Conservation (phyloP, 148 eudicot genomes). For the Diospyros lotus region DNA sequence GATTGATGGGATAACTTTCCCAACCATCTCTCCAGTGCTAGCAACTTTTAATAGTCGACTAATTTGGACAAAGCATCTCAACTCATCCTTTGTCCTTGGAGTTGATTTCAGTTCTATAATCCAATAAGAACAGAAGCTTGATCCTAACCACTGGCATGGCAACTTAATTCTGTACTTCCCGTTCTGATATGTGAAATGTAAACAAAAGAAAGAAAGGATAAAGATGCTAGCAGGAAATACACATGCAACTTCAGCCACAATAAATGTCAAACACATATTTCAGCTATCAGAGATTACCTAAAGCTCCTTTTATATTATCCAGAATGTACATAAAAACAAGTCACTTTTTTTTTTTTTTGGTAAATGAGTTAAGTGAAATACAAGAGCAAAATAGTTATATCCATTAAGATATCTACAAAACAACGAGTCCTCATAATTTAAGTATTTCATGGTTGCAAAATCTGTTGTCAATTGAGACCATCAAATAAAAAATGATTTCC, state of each 20-base stretch:
- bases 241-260: not conserved
- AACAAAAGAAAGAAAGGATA: not conserved
- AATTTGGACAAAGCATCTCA: not conserved
- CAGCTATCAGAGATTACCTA: not conserved
- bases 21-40: not conserved
- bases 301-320: not conserved
- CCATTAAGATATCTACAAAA: not conserved
- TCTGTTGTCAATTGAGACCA: not conserved
- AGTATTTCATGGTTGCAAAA: not conserved
- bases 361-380: not conserved
- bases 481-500: not conserved
- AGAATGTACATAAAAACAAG: not conserved
- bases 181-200: too few relatives aligned
- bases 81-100: not conserved
- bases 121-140: not conserved
- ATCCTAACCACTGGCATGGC: slow-evolving; percentile 1
- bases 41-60: not conserved
- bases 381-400: not conserved
- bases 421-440: not conserved
- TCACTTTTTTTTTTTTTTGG: not conserved
- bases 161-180: not conserved
- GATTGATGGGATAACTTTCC: not conserved
- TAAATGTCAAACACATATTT: not conserved
- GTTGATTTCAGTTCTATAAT: not conserved
- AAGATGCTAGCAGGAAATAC: not conserved